Percentiles rank a stretch among this genome's conserved stretches.
These are phyloP conservation scores for Leishmania martiniquensis DNA, from an alignment of 208 protist genomes.

Conservation along the genomic window DNA sequence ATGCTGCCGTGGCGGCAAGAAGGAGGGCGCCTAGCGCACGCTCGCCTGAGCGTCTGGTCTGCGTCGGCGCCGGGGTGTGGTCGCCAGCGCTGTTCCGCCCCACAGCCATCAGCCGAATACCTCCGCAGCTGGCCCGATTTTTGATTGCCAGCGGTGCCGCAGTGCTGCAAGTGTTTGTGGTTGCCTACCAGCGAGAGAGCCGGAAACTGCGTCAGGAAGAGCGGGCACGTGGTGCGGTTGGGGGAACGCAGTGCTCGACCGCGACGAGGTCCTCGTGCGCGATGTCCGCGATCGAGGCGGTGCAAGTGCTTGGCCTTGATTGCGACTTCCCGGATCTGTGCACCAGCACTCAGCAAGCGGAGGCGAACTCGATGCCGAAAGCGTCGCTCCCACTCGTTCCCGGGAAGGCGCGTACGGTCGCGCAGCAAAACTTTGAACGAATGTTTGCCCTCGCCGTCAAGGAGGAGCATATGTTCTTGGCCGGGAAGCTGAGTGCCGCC, in stretches of 20 bases:
- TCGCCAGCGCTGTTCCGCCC: slow-evolving; percentile 35
- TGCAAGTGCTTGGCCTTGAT: slow-evolving; percentile 76
- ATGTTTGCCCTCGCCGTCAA: slow-evolving; percentile 65
- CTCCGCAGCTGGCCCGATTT: slow-evolving; percentile 50
- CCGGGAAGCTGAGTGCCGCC: slow-evolving; percentile 80
- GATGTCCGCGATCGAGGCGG: slow-evolving; percentile 69
- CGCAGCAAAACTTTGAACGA: slow-evolving; percentile 61
- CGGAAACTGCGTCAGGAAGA: slow-evolving; percentile 37
- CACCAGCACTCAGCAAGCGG: slow-evolving; percentile 15
- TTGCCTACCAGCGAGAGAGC: slow-evolving; percentile 59
- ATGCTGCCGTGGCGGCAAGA: background rate
- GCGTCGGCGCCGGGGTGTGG: slow-evolving; percentile 14
- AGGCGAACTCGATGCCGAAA: background rate
- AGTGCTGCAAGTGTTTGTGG: slow-evolving; percentile 53
- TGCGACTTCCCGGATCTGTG: slow-evolving; percentile 25
- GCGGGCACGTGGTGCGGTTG: background rate
- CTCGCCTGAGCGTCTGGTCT: background rate
- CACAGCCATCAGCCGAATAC: slow-evolving; percentile 51
- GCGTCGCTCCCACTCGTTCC: slow-evolving; percentile 34
- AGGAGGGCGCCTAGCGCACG: background rate
- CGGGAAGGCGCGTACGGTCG: slow-evolving; percentile 40
- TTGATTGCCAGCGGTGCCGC: slow-evolving; percentile 42
- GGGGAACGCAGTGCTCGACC: background rate
- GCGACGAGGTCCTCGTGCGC: slow-evolving; percentile 5
- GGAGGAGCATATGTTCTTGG: slow-evolving; percentile 68